Base-by-base conservation (phyloP, 2,329 filamentous ascomycete species). In the Pestalotiopsis sp. region DNA sequence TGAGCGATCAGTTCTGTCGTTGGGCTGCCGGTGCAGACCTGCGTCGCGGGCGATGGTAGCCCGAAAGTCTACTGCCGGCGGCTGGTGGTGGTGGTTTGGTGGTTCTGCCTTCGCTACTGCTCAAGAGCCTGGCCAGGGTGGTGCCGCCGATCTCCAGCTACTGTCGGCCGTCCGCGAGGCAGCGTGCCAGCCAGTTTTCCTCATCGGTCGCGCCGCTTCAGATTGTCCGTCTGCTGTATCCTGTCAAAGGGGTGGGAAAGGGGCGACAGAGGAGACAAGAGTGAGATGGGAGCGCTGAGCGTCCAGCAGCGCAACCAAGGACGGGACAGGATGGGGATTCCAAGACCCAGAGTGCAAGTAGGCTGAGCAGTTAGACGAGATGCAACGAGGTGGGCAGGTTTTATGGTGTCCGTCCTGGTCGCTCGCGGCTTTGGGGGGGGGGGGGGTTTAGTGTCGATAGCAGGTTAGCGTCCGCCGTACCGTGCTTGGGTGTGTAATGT, bases 91-190 rank as follows among this genome's bases (percentile, higher is more conserved):
- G 31, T 36, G 31, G 31, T 36, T 36, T 36, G 31, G 31, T 36
- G 31, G 31, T 36, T 36, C 31, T 36, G 31, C 31, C 7, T 36
- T 36, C 45, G 45, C 45, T 52, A 14, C 27, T 36, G 17, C 59
- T 62, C 59, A 62, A 31, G 59, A 40, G 57, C 17, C 57, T 36
- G 23, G 57, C 23, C 20, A 27, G 38, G 62, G 62, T 66, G 63
- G 49, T 66, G 63, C n/a, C 63, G 63, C 49, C 63, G 49, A 56
- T 56, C 63, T 57, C 63, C 62, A 65, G 62, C 63, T 27, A 56
- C 63, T 66, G 41, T 66, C 27, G 63, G 27, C 63, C 25, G n/a
- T 57, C 63, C 45, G n/a, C 63, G 20, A 66, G 63, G 49, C 41
- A 66, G 14, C 63, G 49, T 57, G 12, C 63, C 41, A 58, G 40